Evolutionary conservation across 2,329 filamentous ascomycete genomes (phyloP).

Genomic region (Penicillium sp.): DNA sequence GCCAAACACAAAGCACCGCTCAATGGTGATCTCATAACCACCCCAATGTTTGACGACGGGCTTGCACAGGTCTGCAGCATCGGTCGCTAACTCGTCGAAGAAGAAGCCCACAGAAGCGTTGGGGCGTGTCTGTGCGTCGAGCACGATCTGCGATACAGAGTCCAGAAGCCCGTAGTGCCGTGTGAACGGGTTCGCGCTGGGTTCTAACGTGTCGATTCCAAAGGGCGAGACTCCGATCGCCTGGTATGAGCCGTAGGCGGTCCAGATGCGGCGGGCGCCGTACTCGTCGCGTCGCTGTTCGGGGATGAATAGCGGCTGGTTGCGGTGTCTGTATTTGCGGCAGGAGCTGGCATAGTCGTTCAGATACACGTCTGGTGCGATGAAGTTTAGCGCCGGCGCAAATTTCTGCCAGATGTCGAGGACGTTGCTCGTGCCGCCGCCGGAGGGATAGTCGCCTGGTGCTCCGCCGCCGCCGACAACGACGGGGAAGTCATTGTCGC

Average conservation of each 20-base stretch:
- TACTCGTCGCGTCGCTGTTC: conserved; percentile 52
- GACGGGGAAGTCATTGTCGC: conserved; percentile 36
- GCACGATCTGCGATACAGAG: conserved; percentile 36
- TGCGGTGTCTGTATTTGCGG: conserved; percentile 44
- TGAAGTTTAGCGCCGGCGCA: conserved; percentile 49
- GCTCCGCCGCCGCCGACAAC: conserved; percentile 46
- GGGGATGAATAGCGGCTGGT: conserved; percentile 51
- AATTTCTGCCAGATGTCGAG: conserved; percentile 50
- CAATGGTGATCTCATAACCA: conserved; percentile 40
- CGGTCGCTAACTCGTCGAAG: conserved; percentile 25
- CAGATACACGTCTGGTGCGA: conserved; percentile 53
- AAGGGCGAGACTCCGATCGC: conserved; percentile 42
- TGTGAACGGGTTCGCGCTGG: conserved; percentile 25
- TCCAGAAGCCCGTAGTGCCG: conserved; percentile 44
- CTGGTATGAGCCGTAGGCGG: conserved; percentile 39
- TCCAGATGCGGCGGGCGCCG: conserved; percentile 44
- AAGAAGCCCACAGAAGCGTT: conserved; percentile 45
- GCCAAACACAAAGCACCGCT: conserved; percentile 51
- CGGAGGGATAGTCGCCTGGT: conserved; percentile 53
- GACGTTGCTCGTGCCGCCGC: conserved; percentile 46
- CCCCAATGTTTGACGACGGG: conserved; percentile 36
- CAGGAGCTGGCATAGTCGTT: conserved; percentile 48
- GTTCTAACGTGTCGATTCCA: conserved; percentile 46
- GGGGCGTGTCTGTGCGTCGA: conserved; percentile 43
- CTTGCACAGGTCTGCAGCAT: conserved; percentile 28